These are phyloP conservation scores for Hemileia vastatrix DNA, from an alignment of 1,284 basidiomycete species.

Conservation along the genomic window DNA sequence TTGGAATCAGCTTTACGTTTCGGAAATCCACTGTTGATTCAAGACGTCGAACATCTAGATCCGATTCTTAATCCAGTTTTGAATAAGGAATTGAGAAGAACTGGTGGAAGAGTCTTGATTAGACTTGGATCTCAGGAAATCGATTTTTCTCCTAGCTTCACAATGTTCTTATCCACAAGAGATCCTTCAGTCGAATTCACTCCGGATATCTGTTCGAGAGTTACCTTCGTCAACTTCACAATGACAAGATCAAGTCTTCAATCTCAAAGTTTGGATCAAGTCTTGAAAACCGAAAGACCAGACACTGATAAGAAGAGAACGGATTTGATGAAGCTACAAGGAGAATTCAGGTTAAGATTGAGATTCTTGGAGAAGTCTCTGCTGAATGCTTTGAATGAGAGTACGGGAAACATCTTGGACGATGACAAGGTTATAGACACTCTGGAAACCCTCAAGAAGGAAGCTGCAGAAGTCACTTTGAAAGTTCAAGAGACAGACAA, in stretches of 20 bases:
- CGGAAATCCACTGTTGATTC: constrained; percentile 40
- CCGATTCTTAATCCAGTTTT: constrained; percentile 42
- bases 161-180: constrained; percentile 40
- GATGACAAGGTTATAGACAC: constrained; percentile 43
- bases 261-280: constrained; percentile 37
- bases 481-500: constrained; percentile 38
- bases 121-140: constrained; percentile 41
- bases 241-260: constrained; percentile 41
- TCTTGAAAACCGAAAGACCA: constrained; percentile 39
- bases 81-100: constrained; percentile 40
- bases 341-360: constrained; percentile 40
- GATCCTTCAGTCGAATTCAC: constrained; percentile 37
- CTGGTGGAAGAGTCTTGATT: constrained; percentile 41
- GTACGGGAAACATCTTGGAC: constrained; percentile 41
- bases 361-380: constrained; percentile 39
- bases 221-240: constrained; percentile 45
- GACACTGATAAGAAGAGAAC: constrained; percentile 41
- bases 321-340: constrained; percentile 40
- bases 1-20: constrained; percentile 42
- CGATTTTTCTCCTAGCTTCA: constrained; percentile 42
- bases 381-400: constrained; percentile 41
- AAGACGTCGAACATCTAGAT: constrained; percentile 42
- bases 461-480: constrained; percentile 39
- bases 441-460: constrained; percentile 43
- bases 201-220: constrained; percentile 38